These are phyloP conservation scores for Chlorophyllum brunneum DNA, from an alignment of 768 basidiomycete genomes.

Conservation along the genomic window DNA sequence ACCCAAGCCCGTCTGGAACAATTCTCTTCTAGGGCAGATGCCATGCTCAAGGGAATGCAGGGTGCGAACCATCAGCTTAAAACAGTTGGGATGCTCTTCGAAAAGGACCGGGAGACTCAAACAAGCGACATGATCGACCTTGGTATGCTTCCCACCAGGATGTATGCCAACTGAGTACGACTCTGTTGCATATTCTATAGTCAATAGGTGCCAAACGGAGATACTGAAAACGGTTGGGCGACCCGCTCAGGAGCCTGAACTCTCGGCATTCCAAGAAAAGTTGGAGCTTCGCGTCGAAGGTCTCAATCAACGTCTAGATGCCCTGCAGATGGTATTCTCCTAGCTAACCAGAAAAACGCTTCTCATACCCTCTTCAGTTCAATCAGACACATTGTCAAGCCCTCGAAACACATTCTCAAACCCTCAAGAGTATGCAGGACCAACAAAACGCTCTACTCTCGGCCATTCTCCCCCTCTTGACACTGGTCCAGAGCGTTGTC, in stretches of 20 bases:
- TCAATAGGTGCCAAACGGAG: conserved; percentile 59
- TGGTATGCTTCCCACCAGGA: conserved; percentile 31
- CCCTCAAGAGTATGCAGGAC: conserved; percentile 56
- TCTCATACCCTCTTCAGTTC: conserved; percentile 27
- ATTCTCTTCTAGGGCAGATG: conserved; percentile 55
- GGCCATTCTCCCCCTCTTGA: conserved; percentile 54
- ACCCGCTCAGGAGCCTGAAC: conserved; percentile 44
- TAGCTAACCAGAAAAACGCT: conserved; percentile 1
- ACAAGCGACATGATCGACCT: conserved; percentile 52
- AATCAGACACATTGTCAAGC: conserved; percentile 41
- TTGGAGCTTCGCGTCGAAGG: conserved; percentile 39
- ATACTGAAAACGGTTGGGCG: conserved; percentile 54
- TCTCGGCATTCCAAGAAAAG: conserved; percentile 39
- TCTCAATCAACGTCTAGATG: conserved; percentile 53
- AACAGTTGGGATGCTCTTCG: conserved; percentile 51
- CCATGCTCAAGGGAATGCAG: conserved; percentile 47
- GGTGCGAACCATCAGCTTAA: conserved; percentile 51
- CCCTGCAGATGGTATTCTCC: conserved; percentile 43
- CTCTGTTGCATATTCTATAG: conserved; percentile 27
- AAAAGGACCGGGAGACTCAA: conserved; percentile 55
- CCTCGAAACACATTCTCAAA: conserved; percentile 52
- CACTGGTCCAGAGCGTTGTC: conserved; percentile 56
- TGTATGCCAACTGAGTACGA: conserved; percentile 15
- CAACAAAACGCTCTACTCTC: conserved; percentile 57
- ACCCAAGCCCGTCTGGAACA: conserved; percentile 68